A percentile compares a stretch with the other conserved stretches of the same genome.
These are phyloP conservation scores for Xanthoceras sorbifolium DNA, from an alignment of 345 rosid species.

Conservation along the genomic window DNA sequence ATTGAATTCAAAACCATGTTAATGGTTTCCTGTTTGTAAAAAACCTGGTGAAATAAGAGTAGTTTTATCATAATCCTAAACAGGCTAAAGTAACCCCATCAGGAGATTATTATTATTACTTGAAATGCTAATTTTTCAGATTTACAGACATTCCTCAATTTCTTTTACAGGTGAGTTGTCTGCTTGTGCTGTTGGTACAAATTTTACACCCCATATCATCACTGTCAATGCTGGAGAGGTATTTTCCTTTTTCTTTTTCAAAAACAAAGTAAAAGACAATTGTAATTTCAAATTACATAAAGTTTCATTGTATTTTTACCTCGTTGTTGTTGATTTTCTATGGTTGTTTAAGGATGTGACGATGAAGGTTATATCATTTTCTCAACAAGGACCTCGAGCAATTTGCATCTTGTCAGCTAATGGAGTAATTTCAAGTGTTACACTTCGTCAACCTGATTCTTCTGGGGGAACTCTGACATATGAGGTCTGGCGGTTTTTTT, in stretches of 20 bases:
- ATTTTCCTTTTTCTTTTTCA: conserved; percentile 22
- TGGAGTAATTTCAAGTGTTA: conserved; percentile 76
- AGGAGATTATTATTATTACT: background rate
- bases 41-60: background rate
- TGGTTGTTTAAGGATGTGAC: conserved; percentile 61
- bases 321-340: conserved; percentile 14
- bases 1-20: too few species aligned
- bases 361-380: conserved; percentile 81
- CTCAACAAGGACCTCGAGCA: conserved; percentile 87
- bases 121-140: conserved; percentile 10
- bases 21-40: background rate
- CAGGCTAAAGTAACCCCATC: background rate
- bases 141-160: conserved; percentile 22
- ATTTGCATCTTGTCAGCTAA: conserved; percentile 78
- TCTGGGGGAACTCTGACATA: conserved; percentile 85
- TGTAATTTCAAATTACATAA: background rate
- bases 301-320: background rate
- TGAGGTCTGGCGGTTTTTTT: conserved; percentile 48
- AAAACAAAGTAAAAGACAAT: background rate
- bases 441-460: conserved; percentile 79
- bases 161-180: conserved; percentile 50
- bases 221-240: conserved; percentile 85
- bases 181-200: conserved; percentile 59
- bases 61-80: background rate
- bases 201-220: conserved; percentile 79